A percentile compares a stretch with the other conserved stretches of the same genome.
phyloP scores from a whole-genome alignment of 2,329 filamentous ascomycete species.

The Pseudogymnoascus sp. region DNA sequence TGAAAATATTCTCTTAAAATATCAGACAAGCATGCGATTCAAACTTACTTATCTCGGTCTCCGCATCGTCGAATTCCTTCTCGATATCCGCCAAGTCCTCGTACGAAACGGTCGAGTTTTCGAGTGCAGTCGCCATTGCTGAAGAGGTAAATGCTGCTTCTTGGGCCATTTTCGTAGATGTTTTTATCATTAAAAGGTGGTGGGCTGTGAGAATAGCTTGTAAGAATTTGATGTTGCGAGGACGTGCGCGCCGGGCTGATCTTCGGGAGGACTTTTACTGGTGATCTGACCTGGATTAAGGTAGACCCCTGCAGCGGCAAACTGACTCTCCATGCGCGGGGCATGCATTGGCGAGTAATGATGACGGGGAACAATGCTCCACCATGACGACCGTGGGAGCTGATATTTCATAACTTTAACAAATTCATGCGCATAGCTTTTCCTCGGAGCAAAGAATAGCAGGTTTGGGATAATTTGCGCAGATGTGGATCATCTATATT shows the following conservation, averaged over 20 bases:
- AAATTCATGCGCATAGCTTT: background rate
- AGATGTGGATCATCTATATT: background rate
- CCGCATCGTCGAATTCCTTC: slow-evolving; percentile 74
- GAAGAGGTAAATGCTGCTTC: background rate
- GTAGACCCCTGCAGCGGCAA: background rate
- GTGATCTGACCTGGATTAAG: slow-evolving; percentile 2
- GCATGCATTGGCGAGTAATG: slow-evolving; percentile 8
- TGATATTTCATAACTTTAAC: background rate
- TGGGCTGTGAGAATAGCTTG: slow-evolving; percentile 7
- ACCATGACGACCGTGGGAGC: background rate
- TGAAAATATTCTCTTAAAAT: background rate
- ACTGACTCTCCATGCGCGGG: background rate
- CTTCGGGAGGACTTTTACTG: background rate
- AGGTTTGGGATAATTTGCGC: background rate
- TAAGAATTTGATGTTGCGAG: slow-evolving; percentile 3
- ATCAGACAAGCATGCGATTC: background rate
- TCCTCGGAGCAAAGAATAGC: background rate
- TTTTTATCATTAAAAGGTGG: background rate
- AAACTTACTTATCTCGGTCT: slow-evolving; percentile 72
- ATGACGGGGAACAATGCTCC: background rate
- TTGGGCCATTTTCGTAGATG: background rate
- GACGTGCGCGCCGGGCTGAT: background rate
- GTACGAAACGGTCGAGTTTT: slow-evolving; percentile 50
- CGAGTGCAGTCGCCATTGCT: slow-evolving; percentile 23
- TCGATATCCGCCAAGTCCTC: slow-evolving; percentile 75